phyloP scores from a whole-genome alignment of 306 rosid genomes.

The Elaeagnus macrophylla region DNA sequence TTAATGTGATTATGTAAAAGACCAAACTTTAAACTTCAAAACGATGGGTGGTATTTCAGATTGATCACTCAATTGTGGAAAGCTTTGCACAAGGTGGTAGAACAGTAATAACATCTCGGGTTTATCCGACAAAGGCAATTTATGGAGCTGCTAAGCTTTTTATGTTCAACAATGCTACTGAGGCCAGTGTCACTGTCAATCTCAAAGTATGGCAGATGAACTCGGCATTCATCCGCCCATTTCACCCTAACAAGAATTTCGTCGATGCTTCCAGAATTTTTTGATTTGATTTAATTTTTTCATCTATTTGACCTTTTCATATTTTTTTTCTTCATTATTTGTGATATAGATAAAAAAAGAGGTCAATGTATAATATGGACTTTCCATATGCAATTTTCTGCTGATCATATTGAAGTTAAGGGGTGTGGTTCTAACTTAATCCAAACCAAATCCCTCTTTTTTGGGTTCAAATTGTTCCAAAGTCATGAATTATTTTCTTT shows the following conservation, averaged over 20 bases:
- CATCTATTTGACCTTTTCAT: too few relatives aligned
- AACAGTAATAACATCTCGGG: constrained; percentile 56
- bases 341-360: too few relatives aligned
- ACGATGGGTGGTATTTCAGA: constrained; percentile 26
- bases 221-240: constrained; percentile 86
- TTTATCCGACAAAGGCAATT: constrained; percentile 86
- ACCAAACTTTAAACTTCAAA: not conserved
- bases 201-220: constrained; percentile 84
- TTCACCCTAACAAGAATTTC: constrained; percentile 13
- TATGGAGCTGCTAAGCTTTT: constrained; percentile 72
- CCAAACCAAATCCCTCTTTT: too few relatives aligned
- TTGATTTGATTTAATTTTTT: too few relatives aligned
- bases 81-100: constrained; percentile 95
- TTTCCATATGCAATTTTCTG: too few relatives aligned
- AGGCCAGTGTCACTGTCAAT: constrained; percentile 54
- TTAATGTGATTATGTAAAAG: not conserved
- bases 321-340: too few relatives aligned
- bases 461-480: too few relatives aligned
- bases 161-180: constrained; percentile 82
- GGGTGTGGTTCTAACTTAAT: too few relatives aligned
- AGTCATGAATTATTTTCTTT: too few relatives aligned
- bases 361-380: too few relatives aligned
- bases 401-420: too few relatives aligned
- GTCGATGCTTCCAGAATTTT: too few relatives aligned
- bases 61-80: constrained; percentile 85